A percentile compares a stretch with the other conserved stretches of the same genome.
Conservation (phyloP, 768 basidiomycete species). For the Boletus barrowsii region DNA sequence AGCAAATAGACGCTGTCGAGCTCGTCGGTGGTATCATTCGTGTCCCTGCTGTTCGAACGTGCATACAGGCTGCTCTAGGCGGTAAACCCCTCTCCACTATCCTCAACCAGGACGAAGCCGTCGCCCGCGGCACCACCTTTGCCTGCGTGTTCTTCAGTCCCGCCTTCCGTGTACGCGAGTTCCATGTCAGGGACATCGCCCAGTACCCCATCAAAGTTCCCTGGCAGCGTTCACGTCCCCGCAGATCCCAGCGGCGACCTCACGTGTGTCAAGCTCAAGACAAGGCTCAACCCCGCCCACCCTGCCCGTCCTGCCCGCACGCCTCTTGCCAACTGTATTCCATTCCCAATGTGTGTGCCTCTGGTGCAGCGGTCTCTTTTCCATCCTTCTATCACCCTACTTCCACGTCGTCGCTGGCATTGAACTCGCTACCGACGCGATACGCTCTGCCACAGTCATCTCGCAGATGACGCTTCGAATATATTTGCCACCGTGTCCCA, state of each 20-base stretch:
- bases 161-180: slow-evolving; percentile 96
- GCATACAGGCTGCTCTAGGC: slow-evolving; percentile 79
- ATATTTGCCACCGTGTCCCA: too few species aligned
- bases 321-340: too few species aligned
- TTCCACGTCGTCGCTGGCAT: slow-evolving; percentile 86
- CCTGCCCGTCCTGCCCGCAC: too few species aligned
- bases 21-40: slow-evolving; percentile 93
- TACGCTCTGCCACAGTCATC: slow-evolving; percentile 63
- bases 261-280: slow-evolving; percentile 86
- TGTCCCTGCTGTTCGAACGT: slow-evolving; percentile 85
- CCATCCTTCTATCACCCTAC: slow-evolving; percentile 72
- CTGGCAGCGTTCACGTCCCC: slow-evolving; percentile 77
- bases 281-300: slow-evolving; percentile 79
- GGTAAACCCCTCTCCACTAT: slow-evolving; percentile 87
- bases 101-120: slow-evolving; percentile 96
- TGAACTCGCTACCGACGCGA: slow-evolving; percentile 74
- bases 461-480: too few species aligned
- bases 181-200: slow-evolving; percentile 82
- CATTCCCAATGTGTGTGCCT: too few species aligned
- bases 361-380: slow-evolving; percentile 85
- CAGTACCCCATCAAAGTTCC: slow-evolving; percentile 87
- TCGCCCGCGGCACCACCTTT: slow-evolving; percentile 94
- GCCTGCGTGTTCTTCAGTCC: slow-evolving; percentile 96
- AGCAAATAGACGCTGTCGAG: slow-evolving; percentile 89
- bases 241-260: slow-evolving; percentile 66